Percentiles rank a stretch among this genome's conserved stretches.
Conservation (phyloP, 371 early-diverging fungal species). For the Zopfochytrium polystomum region DNA sequence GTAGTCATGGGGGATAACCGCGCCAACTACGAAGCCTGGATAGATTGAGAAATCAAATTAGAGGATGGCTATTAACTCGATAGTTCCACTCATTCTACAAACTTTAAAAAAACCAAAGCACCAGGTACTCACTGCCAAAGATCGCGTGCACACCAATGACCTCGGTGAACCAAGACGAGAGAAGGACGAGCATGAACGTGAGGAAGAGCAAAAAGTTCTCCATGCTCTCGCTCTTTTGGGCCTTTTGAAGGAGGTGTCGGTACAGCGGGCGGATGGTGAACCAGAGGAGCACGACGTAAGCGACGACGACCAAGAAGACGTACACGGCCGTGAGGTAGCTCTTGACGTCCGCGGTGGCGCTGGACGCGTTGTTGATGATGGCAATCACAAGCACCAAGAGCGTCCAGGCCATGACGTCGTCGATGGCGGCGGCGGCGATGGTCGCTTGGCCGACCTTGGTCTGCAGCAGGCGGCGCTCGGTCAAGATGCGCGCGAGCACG, state of each 20-base stretch:
- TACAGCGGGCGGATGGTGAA: constrained; percentile 39
- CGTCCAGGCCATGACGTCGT: constrained; percentile 84
- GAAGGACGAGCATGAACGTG: constrained; percentile 30
- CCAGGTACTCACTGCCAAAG: too few relatives aligned
- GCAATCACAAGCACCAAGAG: constrained; percentile 45
- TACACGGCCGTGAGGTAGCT: constrained; percentile 32
- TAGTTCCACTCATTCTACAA: too few relatives aligned
- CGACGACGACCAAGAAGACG: too few relatives aligned
- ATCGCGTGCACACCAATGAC: constrained; percentile 87
- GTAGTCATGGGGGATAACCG: constrained; percentile 82
- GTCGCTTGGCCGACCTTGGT: constrained; percentile 74
- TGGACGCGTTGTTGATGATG: constrained; percentile 41
- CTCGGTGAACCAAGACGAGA: constrained; percentile 78
- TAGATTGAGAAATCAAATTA: not conserved
- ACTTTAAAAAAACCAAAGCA: too few relatives aligned
- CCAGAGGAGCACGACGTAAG: constrained; percentile 33
- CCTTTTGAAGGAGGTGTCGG: constrained; percentile 18
- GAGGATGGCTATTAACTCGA: too few relatives aligned
- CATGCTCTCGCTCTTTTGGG: constrained; percentile 21
- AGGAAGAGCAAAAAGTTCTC: constrained; percentile 59
- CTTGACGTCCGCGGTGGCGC: not conserved
- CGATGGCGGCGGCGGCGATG: constrained; percentile 81
- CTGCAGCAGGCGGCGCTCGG: constrained; percentile 77
- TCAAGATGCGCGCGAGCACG: constrained; percentile 86
- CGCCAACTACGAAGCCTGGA: constrained; percentile 74